Evolutionary conservation across 192 early-diverging fungal species (phyloP).

Genomic region (Podila minutissima): DNA sequence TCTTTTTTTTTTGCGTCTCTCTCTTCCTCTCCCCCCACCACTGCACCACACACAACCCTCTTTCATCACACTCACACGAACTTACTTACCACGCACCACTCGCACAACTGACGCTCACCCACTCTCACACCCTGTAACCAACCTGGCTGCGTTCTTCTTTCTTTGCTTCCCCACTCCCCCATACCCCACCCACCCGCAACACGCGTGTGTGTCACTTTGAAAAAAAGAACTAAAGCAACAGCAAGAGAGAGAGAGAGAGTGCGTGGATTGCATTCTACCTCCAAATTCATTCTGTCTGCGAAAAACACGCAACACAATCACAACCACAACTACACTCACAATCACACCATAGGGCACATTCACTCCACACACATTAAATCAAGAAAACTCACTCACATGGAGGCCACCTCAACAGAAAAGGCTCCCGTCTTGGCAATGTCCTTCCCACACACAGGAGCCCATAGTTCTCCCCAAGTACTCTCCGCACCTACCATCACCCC

Average conservation of each 20-base stretch:
- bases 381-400: background rate
- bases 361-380: background rate
- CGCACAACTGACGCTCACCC: background rate
- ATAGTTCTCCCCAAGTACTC: background rate
- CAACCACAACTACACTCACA: background rate
- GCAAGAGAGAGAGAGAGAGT: too few species aligned
- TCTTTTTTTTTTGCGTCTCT: conserved; percentile 1
- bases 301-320: background rate
- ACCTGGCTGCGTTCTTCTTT: background rate
- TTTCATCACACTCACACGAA: background rate
- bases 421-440: background rate
- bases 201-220: too few species aligned
- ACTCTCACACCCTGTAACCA: background rate
- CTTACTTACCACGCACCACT: background rate
- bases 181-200: too few species aligned
- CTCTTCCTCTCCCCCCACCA: too few species aligned
- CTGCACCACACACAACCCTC: background rate
- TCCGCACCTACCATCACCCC: background rate
- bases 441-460: background rate
- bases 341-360: background rate
- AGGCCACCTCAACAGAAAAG: background rate
- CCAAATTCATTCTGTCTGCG: background rate
- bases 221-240: too few species aligned
- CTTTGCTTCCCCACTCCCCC: too few species aligned
- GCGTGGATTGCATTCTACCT: too few species aligned